Conservation (phyloP, 768 basidiomycete species). For the Suillus weaverae region DNA sequence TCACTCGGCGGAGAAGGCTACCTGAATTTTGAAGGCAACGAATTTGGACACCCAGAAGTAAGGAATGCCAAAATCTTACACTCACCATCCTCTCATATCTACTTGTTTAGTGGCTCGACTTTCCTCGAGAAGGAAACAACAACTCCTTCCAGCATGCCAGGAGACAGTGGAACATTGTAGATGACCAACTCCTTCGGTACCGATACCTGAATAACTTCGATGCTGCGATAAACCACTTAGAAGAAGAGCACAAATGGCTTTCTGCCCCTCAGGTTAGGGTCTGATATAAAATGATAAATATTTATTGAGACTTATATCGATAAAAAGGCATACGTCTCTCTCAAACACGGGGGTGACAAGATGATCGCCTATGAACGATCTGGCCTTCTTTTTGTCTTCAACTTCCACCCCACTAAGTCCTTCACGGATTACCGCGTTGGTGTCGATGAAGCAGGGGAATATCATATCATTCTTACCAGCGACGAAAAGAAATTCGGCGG, state of each 20-base stretch:
- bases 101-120: slow-evolving; percentile 88
- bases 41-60: slow-evolving; percentile 98
- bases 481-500: slow-evolving; percentile 92
- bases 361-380: slow-evolving; percentile 93
- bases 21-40: slow-evolving; percentile 96
- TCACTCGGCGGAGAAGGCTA: slow-evolving; percentile 96
- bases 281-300: neutral
- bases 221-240: slow-evolving; percentile 84
- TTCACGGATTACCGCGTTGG: slow-evolving; percentile 95
- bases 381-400: slow-evolving; percentile 93
- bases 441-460: slow-evolving; percentile 82
- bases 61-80: slow-evolving; percentile 14
- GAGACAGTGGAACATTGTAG: slow-evolving; percentile 94
- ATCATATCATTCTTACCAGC: slow-evolving; percentile 74
- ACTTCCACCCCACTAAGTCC: slow-evolving; percentile 90
- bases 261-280: slow-evolving; percentile 65
- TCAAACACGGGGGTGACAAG: slow-evolving; percentile 94
- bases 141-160: slow-evolving; percentile 97
- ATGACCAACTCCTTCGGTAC: slow-evolving; percentile 86
- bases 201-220: slow-evolving; percentile 94
- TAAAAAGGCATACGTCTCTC: slow-evolving; percentile 80
- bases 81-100: neutral
- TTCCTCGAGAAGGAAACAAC: slow-evolving; percentile 93
- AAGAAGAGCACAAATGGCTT: slow-evolving; percentile 84
- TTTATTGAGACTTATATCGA: slow-evolving; percentile 4